A percentile compares a stretch with the other conserved stretches of the same genome.
phyloP scores from a whole-genome alignment of 2,329 filamentous ascomycete genomes.

The Alternaria brassicicola region DNA sequence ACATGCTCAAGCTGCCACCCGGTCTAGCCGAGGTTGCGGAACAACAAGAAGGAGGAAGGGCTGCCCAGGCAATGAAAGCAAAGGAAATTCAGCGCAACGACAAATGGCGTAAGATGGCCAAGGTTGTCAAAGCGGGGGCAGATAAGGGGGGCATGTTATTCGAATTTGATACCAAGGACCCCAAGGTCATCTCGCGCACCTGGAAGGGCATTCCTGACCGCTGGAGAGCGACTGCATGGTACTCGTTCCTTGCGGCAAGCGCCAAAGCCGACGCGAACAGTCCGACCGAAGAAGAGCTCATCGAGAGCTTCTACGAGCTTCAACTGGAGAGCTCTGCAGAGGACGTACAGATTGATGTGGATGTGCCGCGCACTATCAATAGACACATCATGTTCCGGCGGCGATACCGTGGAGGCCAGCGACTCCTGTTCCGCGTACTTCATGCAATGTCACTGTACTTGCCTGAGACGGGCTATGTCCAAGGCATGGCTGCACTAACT shows the following conservation, averaged over 20 bases:
- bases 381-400: slow-evolving; percentile 96
- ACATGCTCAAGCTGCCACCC: slow-evolving; percentile 68
- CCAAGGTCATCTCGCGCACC: slow-evolving; percentile 82
- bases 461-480: slow-evolving; percentile 90
- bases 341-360: slow-evolving; percentile 95
- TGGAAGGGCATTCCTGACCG: slow-evolving; percentile 99
- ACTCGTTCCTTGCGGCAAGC: slow-evolving; percentile 83
- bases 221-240: slow-evolving; percentile 94
- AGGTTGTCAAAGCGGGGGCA: slow-evolving; percentile 51
- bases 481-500: slow-evolving; percentile 94
- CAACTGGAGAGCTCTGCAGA: slow-evolving; percentile 79
- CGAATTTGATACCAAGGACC: slow-evolving; percentile 80
- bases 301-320: slow-evolving; percentile 72
- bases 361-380: slow-evolving; percentile 93
- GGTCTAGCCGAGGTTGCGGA: slow-evolving; percentile 55
- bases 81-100: slow-evolving; percentile 68
- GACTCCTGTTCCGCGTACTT: slow-evolving; percentile 88
- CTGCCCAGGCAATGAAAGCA: slow-evolving; percentile 58
- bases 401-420: slow-evolving; percentile 86
- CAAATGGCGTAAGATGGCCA: slow-evolving; percentile 72
- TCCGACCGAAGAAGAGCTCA: slow-evolving; percentile 72
- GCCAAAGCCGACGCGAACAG: slow-evolving; percentile 69
- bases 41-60: slow-evolving; percentile 54
- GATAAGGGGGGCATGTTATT: slow-evolving; percentile 68
- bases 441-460: slow-evolving; percentile 92